Conservation (phyloP, 1,284 basidiomycete species). For the Hypsizygus ulmarius region DNA sequence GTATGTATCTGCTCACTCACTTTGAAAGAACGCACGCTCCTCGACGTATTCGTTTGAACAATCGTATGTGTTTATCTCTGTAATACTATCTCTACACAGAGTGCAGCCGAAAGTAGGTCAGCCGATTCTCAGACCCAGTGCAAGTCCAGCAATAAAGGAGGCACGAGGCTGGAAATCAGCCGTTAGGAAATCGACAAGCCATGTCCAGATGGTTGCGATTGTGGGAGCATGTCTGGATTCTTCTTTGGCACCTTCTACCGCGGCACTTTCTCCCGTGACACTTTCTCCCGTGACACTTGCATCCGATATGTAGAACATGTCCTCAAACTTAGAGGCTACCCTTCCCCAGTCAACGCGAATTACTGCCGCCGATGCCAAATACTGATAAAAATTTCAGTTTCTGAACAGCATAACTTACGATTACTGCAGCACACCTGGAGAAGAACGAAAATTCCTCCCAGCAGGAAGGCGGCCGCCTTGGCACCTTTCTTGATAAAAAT, state of each 20-base stretch:
- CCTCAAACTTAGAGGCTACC: constrained; percentile 66
- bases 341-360: constrained; percentile 79
- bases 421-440: constrained; percentile 64
- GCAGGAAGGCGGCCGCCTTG: constrained; percentile 76
- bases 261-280: too few species aligned
- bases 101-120: constrained; percentile 22
- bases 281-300: too few species aligned
- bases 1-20: too few species aligned
- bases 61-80: background rate
- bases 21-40: too few species aligned
- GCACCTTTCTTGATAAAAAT: constrained; percentile 95
- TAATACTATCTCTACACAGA: background rate
- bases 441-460: constrained; percentile 85
- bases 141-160: constrained; percentile 71
- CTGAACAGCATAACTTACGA: background rate
- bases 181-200: constrained; percentile 83
- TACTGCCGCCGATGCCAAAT: constrained; percentile 67
- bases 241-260: too few species aligned
- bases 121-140: constrained; percentile 65
- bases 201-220: constrained; percentile 62
- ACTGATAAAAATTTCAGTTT: constrained; percentile 44
- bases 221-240: constrained; percentile 60
- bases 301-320: constrained; percentile 66
- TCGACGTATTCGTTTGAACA: background rate
- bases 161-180: constrained; percentile 90